phyloP scores from a whole-genome alignment of 2,329 filamentous ascomycete species.

The Hirsutella thompsonii region DNA sequence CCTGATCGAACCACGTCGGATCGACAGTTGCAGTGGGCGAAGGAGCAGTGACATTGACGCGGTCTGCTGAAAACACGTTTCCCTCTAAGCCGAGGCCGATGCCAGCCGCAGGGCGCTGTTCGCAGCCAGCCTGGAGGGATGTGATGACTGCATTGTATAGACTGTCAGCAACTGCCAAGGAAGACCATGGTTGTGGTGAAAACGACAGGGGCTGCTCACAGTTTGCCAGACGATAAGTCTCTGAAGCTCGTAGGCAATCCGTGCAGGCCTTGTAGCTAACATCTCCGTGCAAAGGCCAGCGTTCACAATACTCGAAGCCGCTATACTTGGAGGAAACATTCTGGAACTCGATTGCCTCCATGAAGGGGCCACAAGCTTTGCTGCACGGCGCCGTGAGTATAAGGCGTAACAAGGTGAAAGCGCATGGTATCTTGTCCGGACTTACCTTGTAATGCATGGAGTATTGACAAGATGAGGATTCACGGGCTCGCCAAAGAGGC shows the following conservation, averaged over 20 bases:
- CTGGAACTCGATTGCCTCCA: constrained; percentile 31
- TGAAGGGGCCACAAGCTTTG: constrained; percentile 37
- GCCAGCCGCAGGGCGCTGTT: constrained; percentile 34
- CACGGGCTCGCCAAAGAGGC: constrained; percentile 36
- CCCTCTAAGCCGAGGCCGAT: constrained; percentile 36
- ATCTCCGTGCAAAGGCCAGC: constrained; percentile 27
- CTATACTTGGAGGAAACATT: constrained; percentile 32
- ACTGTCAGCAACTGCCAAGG: constrained; percentile 9
- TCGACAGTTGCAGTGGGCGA: constrained; percentile 25
- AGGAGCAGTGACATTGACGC: constrained; percentile 37
- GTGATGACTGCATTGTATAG: constrained; percentile 25
- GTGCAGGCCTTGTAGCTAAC: constrained; percentile 27
- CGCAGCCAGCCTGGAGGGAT: constrained; percentile 42
- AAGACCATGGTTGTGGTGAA: not conserved
- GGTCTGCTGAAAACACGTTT: constrained; percentile 33
- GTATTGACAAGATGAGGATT: constrained; percentile 26
- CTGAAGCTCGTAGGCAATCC: constrained; percentile 28
- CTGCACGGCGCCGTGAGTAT: constrained; percentile 18
- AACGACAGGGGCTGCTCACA: constrained; percentile 24
- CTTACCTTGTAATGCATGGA: constrained; percentile 40
- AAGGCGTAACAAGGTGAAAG: no score
- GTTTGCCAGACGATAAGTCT: constrained; percentile 34
- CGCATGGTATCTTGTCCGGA: not conserved
- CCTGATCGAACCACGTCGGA: constrained; percentile 25
- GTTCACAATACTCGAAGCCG: constrained; percentile 40